Evolutionary conservation across 257 asterid genomes (phyloP), one percentile per base, ranked within the genome.

Genomic region (Striga asiatica): DNA sequence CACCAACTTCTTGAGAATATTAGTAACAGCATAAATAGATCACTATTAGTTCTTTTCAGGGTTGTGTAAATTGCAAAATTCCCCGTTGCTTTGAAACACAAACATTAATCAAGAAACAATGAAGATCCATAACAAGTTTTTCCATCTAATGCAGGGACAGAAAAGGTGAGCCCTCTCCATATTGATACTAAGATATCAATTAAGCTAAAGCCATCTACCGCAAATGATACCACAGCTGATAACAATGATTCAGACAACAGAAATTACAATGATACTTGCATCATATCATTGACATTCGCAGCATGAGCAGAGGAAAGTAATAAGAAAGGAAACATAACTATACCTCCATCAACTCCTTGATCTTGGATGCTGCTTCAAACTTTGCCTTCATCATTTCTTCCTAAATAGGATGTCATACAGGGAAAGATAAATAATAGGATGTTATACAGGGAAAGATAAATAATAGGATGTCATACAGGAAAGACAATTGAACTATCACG

Each of bases 311-410:
- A 25, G 19, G 35, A 46, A 19, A 45, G 9, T 14, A 6, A 55
- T 8, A 39, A 39, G 22, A 3, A 13, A 53, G 11, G 14, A 25
- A 54, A 64, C 10, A 23, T 24, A 45, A 49, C 16, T 31, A 47
- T 71, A 86, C 98, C 97, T 84, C 84, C 69, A 70, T 64, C 66
- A 91, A 65, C 78, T 82, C 93, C 49, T 69, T 84, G 63, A 66
- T 68, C 69, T 67, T 84, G 47, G 81, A 74, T 25, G 79, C 61
- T 50, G 88, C 89, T 79, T 87, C 95, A 58, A 56, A 69, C 76
- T 83, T 88, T 62, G 95, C 82, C 71, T 75, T 80, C 77, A 72
- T 79, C 80, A 91, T 46, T 74, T 91, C 98, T 68, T 82, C 98
- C 98, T 91, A 76, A 42, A 67, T 11, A 69, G n/a, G 17, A 49